phyloP scores from a whole-genome alignment of 352 stramenopile genomes.

The Globisporangium uncinulatum region DNA sequence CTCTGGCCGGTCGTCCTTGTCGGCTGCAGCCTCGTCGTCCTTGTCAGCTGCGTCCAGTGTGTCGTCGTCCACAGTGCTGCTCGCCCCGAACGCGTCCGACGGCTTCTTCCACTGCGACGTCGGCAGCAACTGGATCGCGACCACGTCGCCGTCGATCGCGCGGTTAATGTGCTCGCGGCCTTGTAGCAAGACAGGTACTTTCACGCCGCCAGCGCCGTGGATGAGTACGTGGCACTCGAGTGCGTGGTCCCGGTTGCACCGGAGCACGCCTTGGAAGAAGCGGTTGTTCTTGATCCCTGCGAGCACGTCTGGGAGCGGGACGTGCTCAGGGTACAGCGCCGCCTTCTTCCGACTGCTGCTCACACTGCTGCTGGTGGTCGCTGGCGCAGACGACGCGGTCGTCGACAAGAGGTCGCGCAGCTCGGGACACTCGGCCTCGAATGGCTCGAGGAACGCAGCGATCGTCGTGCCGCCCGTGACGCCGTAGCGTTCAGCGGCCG shows the following conservation, averaged over 20 bases:
- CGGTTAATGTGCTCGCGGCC: conserved; percentile 92
- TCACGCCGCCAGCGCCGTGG: conserved; percentile 51
- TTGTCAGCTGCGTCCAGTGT: conserved; percentile 21
- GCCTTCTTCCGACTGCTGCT: conserved; percentile 39
- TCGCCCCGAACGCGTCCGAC: conserved; percentile 59
- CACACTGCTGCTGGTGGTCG: conserved; percentile 20
- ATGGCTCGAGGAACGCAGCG: conserved; percentile 46
- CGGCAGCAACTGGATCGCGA: conserved; percentile 92
- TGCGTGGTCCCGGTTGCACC: conserved; percentile 85
- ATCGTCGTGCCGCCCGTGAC: conserved; percentile 55
- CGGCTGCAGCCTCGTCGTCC: too few relatives aligned
- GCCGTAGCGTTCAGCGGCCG: conserved; percentile 32
- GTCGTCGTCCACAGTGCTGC: conserved; percentile 31
- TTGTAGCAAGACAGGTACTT: conserved; percentile 67
- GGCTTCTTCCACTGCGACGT: conserved; percentile 77
- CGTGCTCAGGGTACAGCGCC: conserved; percentile 73
- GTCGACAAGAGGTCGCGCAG: conserved; percentile 53
- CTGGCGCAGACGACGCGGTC: conserved; percentile 19
- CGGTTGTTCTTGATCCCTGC: conserved; percentile 83
- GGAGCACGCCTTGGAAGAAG: conserved; percentile 87
- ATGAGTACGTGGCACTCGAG: conserved; percentile 79
- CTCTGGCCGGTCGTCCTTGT: conserved; percentile 16
- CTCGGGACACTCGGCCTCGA: conserved; percentile 40
- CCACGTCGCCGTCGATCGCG: conserved; percentile 97
- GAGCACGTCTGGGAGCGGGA: conserved; percentile 70